Percentiles rank a stretch among this genome's conserved stretches.
Evolutionary conservation across 2,329 filamentous ascomycete genomes (phyloP).

Genomic region (Chrysoporthe deuterocubensis): DNA sequence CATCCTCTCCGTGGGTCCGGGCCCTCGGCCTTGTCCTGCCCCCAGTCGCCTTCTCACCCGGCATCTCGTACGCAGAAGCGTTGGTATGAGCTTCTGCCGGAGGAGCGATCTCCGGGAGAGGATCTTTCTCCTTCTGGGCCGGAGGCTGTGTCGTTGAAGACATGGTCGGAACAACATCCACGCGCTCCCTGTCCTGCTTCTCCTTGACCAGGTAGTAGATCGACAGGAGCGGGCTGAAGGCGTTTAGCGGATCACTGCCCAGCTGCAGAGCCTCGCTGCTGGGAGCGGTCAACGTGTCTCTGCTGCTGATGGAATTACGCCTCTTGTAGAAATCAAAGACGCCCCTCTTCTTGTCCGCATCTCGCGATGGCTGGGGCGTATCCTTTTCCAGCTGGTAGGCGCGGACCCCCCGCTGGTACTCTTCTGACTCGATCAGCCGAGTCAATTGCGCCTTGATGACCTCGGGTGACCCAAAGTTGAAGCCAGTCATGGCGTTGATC

Average conservation of each 20-base stretch:
- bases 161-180: slow-evolving; percentile 48
- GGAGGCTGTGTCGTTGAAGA: slow-evolving; percentile 32
- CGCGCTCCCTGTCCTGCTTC: slow-evolving; percentile 80
- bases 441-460: slow-evolving; percentile 81
- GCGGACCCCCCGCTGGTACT: slow-evolving; percentile 86
- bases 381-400: slow-evolving; percentile 71
- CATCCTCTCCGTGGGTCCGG: slow-evolving; percentile 93
- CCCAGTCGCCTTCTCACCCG: slow-evolving; percentile 84
- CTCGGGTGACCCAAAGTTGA: slow-evolving; percentile 91
- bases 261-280: slow-evolving; percentile 84
- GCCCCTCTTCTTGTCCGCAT: slow-evolving; percentile 81
- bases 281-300: slow-evolving; percentile 82
- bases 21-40: slow-evolving; percentile 83
- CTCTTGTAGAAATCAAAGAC: slow-evolving; percentile 96
- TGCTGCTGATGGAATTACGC: slow-evolving; percentile 84
- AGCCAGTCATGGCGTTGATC: slow-evolving; percentile 93
- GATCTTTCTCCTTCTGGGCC: slow-evolving; percentile 45
- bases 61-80: slow-evolving; percentile 80
- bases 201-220: slow-evolving; percentile 97
- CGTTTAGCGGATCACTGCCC: slow-evolving; percentile 87
- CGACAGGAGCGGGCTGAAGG: slow-evolving; percentile 88
- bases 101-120: slow-evolving; percentile 74
- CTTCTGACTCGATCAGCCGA: slow-evolving; percentile 87
- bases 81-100: slow-evolving; percentile 92
- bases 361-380: slow-evolving; percentile 58